These are phyloP conservation scores for Colletotrichum liaoningense DNA, from an alignment of 2,329 filamentous ascomycete genomes.

Conservation along the genomic window DNA sequence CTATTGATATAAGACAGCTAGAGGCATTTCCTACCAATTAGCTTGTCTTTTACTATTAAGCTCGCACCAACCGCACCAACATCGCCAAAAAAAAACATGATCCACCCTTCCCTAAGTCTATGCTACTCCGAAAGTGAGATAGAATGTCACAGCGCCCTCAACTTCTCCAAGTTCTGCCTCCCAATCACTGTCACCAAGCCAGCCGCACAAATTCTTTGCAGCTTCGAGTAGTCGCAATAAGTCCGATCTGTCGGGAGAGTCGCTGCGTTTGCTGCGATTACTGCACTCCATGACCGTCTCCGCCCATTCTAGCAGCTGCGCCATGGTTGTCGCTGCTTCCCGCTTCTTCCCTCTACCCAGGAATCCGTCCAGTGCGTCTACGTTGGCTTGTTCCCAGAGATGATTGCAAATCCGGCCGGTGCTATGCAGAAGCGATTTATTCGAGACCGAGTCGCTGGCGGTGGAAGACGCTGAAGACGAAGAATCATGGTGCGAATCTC, in stretches of 20 bases:
- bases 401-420: constrained; percentile 44
- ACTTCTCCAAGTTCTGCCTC: not conserved
- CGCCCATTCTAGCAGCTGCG: constrained; percentile 42
- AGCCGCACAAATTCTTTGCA: constrained; percentile 40
- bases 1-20: not conserved
- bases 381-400: constrained; percentile 44
- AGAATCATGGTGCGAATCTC: not conserved
- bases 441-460: constrained; percentile 24
- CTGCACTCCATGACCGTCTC: constrained; percentile 40
- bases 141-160: not conserved
- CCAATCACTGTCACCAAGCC: constrained; percentile 35
- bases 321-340: constrained; percentile 43
- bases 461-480: not conserved
- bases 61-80: too few relatives aligned
- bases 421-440: constrained; percentile 44
- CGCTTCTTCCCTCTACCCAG: constrained; percentile 41
- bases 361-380: constrained; percentile 42
- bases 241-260: not conserved
- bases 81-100: not conserved
- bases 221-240: constrained; percentile 34
- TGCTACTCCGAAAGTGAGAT: not conserved
- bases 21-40: not conserved
- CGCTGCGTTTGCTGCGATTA: not conserved
- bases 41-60: not conserved
- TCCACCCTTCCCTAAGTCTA: not conserved